Base-by-base conservation (phyloP, 176 grass and related monocot genomes). In the Avena insularis region DNA sequence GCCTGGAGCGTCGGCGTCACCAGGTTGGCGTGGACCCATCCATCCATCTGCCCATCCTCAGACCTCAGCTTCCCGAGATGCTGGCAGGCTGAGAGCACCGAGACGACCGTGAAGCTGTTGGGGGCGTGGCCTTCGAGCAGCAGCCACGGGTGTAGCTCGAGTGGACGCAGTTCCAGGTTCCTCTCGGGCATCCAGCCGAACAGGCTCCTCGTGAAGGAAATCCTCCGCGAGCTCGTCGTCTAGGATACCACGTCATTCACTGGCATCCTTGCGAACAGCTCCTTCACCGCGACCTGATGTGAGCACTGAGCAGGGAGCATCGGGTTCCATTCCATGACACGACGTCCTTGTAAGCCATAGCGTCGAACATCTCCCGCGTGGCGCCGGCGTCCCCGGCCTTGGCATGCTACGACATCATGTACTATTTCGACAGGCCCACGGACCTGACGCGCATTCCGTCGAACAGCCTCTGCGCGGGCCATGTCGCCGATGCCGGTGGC, bases 391-490 rank as follows among this genome's bases (percentile, higher is more conserved):
- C 48, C 12, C 49, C 49, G 12, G 49, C 49, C 49, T 51, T 11
- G 12, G 49, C 49, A 11, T 51, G 12, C 1, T 51, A 11, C 49
- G 49, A 13, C 2, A 51, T 12, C 49, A 12, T 51, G 12, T n/a
- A n/a, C n/a, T 3, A 11, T 7, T 47, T 47, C 8, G 1, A 47
- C 5, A 59, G 6, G 45, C 84, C 86, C 25, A 86, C 92, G 67
- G 88, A 90, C 63, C 68, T 87, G 17, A 82, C 84, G 27, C 60
- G 79, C 90, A 92, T 92, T 91, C 81, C 90, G 70, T 97, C 90
- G 77, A 97, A 92, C 82, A 88, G 27, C n/a, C 21, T 88, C 13
- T 88, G 92, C 13, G 92, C 95, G 84, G 72, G 53, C 58, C 86
- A 80, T 90, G 82, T 80, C 45, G 6, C 65, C 59, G 10, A 88